Base-by-base conservation (phyloP, 768 basidiomycete species). In the Lepiota venenata region DNA sequence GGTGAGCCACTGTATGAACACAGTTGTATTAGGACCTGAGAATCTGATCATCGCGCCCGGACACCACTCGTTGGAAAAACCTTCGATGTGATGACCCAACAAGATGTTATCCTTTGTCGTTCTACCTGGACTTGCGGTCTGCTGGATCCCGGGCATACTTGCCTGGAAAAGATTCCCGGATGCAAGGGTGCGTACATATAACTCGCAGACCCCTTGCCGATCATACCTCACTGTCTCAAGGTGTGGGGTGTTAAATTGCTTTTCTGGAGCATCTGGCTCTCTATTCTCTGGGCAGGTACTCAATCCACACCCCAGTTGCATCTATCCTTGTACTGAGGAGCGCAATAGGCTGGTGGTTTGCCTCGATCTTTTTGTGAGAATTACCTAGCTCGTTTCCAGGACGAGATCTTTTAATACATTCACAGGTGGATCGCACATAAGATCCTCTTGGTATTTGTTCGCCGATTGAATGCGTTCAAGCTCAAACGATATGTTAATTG, bases 401-500 rank as follows among this genome's bases (percentile, higher is more conserved):
- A 18, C 20, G 6, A 15, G 5, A 2, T 25, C 4, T 1, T 32
- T 29, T n/a, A 29, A 20, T 8, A 10, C 32, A 18, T 35, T 35
- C 35, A 10, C 35, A 47, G 29, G 18, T 47, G 45, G 45, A 8
- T 47, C n/a, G 27, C 22, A 20, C 48, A 50, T 16, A 25, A 18
- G 16, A 8, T 40, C 37, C 3, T 50, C n/a, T 29, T 50, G 12
- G 0, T 27, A 10, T 27, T 50, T 15, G 48, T 50, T 7, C 37
- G 41, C 38, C 11, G 18, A 9, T 25, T 50, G 14, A 27, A 27
- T 18, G 6, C 25, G 15, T 41, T 25, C 15, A 40, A 22, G 3
- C 38, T 50, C 22, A 50, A 50, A 40, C 48, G 48, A 27, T 50
- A 50, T 50, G 49, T 50, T 39, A 50, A 50, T 25, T 50, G 49